Evolutionary conservation across 2,329 filamentous ascomycete genomes (phyloP).

Genomic region (Aspergillus felis): DNA sequence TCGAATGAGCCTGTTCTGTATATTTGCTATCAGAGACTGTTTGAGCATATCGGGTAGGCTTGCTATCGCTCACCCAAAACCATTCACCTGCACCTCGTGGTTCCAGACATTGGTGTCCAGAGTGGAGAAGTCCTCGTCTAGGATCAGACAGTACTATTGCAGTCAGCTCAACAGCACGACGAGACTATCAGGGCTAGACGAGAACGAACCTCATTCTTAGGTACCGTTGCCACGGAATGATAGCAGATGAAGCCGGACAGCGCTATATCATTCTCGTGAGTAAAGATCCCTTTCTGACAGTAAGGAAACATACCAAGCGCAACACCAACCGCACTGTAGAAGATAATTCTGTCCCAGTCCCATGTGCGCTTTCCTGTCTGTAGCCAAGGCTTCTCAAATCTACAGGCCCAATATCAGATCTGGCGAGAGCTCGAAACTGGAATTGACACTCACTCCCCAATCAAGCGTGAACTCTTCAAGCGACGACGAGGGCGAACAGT

Average conservation of each 20-base stretch:
- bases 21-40: neutral
- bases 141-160: constrained; percentile 47
- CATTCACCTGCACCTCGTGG: constrained; percentile 46
- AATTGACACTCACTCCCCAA: constrained; percentile 4
- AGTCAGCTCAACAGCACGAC: neutral
- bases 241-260: constrained; percentile 33
- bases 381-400: constrained; percentile 13
- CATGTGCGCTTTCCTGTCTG: constrained; percentile 2
- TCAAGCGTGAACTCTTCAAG: constrained; percentile 10
- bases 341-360: constrained; percentile 14
- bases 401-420: neutral
- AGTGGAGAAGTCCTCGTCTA: constrained; percentile 48
- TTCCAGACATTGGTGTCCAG: constrained; percentile 48
- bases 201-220: constrained; percentile 6
- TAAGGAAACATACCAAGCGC: constrained; percentile 22
- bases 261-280: neutral
- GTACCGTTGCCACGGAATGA: constrained; percentile 15
- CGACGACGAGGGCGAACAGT: constrained; percentile 4
- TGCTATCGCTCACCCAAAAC: constrained; percentile 28
- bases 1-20: constrained; percentile 50
- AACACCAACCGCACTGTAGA: constrained; percentile 10
- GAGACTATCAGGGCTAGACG: no score
- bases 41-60: neutral
- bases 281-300: no score
- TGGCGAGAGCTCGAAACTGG: no score